A percentile compares a stretch with the other conserved stretches of the same genome.
Conservation (phyloP, 2,329 filamentous ascomycete species). For the Coleophoma cylindrospora region DNA sequence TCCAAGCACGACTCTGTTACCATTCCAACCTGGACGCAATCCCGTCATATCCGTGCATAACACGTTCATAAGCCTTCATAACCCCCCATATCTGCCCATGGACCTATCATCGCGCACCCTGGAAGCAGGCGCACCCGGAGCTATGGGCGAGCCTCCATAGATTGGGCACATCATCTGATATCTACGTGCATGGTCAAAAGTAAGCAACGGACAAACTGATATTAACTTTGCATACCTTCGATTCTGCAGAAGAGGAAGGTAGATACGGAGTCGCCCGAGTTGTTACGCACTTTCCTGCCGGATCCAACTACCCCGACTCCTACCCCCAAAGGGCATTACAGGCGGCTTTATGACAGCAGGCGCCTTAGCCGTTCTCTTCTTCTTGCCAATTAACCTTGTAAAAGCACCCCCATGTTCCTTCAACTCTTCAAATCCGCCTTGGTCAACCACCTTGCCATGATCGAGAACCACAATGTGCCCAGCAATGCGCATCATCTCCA, state of each 20-base stretch:
- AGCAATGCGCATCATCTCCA: conserved; percentile 81
- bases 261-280: neutral
- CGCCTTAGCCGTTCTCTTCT: neutral
- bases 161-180: too few species aligned
- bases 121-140: too few species aligned
- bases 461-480: conserved; percentile 70
- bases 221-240: neutral
- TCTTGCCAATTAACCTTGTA: conserved; percentile 12
- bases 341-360: neutral
- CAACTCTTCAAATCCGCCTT: conserved; percentile 62
- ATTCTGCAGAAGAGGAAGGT: neutral
- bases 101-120: too few species aligned
- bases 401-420: conserved; percentile 15
- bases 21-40: too few species aligned
- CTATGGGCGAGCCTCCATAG: too few species aligned
- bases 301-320: neutral
- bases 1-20: too few species aligned
- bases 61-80: too few species aligned
- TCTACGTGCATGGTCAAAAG: too few species aligned
- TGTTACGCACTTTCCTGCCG: neutral
- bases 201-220: neutral
- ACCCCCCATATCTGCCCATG: too few species aligned
- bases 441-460: conserved; percentile 60
- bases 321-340: neutral
- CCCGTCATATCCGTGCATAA: too few species aligned